Evolutionary conservation across 768 basidiomycete species (phyloP).

Genomic region (Kwoniella bestiolae): DNA sequence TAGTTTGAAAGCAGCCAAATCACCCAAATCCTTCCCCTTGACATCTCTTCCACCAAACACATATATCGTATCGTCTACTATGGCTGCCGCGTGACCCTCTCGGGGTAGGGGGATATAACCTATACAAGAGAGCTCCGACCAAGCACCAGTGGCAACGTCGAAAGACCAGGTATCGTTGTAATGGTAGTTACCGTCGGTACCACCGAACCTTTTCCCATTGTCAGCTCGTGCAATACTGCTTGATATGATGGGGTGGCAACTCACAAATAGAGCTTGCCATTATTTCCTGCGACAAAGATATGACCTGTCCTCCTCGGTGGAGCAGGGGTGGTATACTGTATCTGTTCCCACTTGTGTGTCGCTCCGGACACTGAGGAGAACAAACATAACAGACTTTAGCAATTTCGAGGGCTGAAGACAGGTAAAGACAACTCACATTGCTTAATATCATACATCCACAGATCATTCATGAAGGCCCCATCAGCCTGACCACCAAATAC

Average conservation of each 20-base stretch:
- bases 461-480: conserved; percentile 88
- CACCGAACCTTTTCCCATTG: conserved; percentile 73
- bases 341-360: conserved; percentile 79
- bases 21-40: conserved; percentile 92
- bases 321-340: conserved; percentile 64
- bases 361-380: conserved; percentile 65
- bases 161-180: conserved; percentile 99
- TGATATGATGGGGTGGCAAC: conserved; percentile 54
- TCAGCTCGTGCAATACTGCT: background rate
- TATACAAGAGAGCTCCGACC: conserved; percentile 93
- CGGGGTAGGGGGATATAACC: conserved; percentile 94
- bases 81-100: conserved; percentile 93
- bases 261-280: conserved; percentile 82
- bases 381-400: background rate
- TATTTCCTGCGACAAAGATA: conserved; percentile 73
- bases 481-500: conserved; percentile 97
- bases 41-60: conserved; percentile 96
- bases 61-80: conserved; percentile 97
- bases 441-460: conserved; percentile 95
- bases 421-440: conserved; percentile 67
- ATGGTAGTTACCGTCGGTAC: conserved; percentile 97
- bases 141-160: conserved; percentile 75
- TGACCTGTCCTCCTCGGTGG: conserved; percentile 88
- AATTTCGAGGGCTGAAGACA: background rate
- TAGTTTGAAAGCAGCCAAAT: conserved; percentile 95